Evolutionary conservation across 768 basidiomycete genomes (phyloP), one percentile per base, ranked within the genome.

Genomic region (Naganishia onofrii): DNA sequence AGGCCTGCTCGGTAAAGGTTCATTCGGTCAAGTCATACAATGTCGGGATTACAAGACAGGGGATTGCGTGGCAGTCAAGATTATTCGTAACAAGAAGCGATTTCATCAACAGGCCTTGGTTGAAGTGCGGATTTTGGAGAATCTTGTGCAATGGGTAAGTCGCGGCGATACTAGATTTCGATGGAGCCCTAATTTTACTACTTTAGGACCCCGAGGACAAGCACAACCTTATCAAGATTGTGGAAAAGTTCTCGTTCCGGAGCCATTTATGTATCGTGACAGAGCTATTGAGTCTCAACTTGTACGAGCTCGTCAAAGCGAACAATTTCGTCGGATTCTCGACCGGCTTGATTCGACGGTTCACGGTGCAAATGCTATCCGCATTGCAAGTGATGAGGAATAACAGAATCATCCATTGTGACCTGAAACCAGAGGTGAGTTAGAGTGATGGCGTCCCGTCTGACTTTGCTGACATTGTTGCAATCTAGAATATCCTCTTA

Each of bases 301-400:
- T 99, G 55, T 99, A 98, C 82, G 96, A 99, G 82, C 84, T 99
- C 71, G 97, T 99, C 84, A 99, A 99, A 82, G 95, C 95, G 17
- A 98, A 99, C 81, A 92, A 91, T 71, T 98, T 98, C 75, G 91
- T 90, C 58, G 96, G 96, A n/a, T 99, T 99, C 82, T 91, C 94
- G 42, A 97, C 96, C 0, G 86, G 87, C 9, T 84, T 99, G 67
- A 97, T 99, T 73, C 89, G 96, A 31, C 88, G 96, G 48, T 98
- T 99, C 83, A 94, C 96, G 17, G 89, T 86, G 69, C 96, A 99
- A 82, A 95, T 99, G 90, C 84, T 98, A 54, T 82, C 90, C 81
- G 92, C 92, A 1, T 85, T 99, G 57, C 88, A 90, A 36, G 84
- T 99, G 57, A 93, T 99, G 91, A 87, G 94, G 15, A 92, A 95